These are phyloP conservation scores for Olyra latifolia DNA, from an alignment of 176 grass and related monocot species.

Conservation along the genomic window DNA sequence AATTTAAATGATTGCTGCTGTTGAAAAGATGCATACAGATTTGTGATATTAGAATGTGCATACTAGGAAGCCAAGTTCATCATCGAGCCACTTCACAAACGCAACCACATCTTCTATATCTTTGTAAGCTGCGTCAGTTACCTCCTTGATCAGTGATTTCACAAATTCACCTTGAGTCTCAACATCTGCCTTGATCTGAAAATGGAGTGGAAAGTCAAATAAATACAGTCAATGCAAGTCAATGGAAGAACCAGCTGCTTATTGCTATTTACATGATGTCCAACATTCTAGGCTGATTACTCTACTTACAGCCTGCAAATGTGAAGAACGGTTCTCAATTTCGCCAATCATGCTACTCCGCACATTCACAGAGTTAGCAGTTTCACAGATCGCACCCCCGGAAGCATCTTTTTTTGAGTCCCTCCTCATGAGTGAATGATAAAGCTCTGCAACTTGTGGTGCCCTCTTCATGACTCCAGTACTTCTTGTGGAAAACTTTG, in stretches of 20 bases:
- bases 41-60: slow-evolving; percentile 13
- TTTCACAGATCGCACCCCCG: slow-evolving; percentile 71
- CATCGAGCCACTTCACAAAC: slow-evolving; percentile 98
- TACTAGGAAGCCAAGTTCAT: slow-evolving; percentile 97
- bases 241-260: slow-evolving; percentile 23
- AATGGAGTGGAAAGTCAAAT: slow-evolving; percentile 28
- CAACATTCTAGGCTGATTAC: slow-evolving; percentile 3
- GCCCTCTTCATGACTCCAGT: slow-evolving; percentile 89
- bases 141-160: slow-evolving; percentile 98
- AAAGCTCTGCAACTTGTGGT: slow-evolving; percentile 94
- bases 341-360: slow-evolving; percentile 99
- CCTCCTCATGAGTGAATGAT: slow-evolving; percentile 98
- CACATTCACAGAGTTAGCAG: slow-evolving; percentile 66
- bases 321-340: slow-evolving; percentile 96
- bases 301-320: slow-evolving; percentile 86
- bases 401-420: slow-evolving; percentile 89
- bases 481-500: slow-evolving; percentile 65
- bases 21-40: slow-evolving; percentile 28
- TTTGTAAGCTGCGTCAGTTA: slow-evolving; percentile 82
- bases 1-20: slow-evolving; percentile 23
- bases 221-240: neutral
- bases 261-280: slow-evolving; percentile 23
- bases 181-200: slow-evolving; percentile 95
- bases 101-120: slow-evolving; percentile 99
- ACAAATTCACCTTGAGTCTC: slow-evolving; percentile 99